phyloP scores from a whole-genome alignment of 306 rosid species.

The Glycine tomentella region DNA sequence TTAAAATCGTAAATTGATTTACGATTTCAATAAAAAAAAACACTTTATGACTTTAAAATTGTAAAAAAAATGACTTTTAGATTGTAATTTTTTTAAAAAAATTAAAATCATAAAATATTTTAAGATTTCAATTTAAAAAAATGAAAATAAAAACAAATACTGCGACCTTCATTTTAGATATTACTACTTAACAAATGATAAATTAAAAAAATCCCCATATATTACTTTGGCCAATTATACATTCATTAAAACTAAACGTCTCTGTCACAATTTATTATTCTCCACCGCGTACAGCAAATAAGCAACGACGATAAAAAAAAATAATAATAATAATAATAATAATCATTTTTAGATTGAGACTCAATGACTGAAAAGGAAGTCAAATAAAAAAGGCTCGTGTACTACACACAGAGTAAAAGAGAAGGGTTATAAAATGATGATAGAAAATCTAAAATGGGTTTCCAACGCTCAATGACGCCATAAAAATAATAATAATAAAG shows the following conservation, averaged over 20 bases:
- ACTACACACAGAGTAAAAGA: not conserved
- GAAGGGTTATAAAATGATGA: not conserved
- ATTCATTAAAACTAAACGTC: not conserved
- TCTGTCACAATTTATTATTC: not conserved
- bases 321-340: not conserved
- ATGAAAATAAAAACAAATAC: too few species aligned
- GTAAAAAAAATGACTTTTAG: too few species aligned
- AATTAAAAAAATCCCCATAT: too few species aligned
- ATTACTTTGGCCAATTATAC: too few species aligned
- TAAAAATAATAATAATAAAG: not conserved
- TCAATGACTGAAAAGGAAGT: constrained; percentile 1
- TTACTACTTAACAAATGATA: too few species aligned
- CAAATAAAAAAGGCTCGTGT: not conserved
- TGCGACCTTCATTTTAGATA: too few species aligned
- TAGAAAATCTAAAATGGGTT: not conserved
- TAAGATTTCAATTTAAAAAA: too few species aligned
- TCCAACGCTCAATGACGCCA: not conserved
- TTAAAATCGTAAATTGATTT: too few species aligned
- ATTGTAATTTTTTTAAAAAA: too few species aligned
- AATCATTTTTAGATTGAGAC: not conserved
- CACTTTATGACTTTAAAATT: too few species aligned
- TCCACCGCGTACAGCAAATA: not conserved
- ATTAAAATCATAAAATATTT: too few species aligned
- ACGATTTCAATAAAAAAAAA: too few species aligned
- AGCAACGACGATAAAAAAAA: not conserved